These are phyloP conservation scores for Penicillium fimorum DNA, from an alignment of 495 filamentous ascomycete genomes.

Conservation along the genomic window DNA sequence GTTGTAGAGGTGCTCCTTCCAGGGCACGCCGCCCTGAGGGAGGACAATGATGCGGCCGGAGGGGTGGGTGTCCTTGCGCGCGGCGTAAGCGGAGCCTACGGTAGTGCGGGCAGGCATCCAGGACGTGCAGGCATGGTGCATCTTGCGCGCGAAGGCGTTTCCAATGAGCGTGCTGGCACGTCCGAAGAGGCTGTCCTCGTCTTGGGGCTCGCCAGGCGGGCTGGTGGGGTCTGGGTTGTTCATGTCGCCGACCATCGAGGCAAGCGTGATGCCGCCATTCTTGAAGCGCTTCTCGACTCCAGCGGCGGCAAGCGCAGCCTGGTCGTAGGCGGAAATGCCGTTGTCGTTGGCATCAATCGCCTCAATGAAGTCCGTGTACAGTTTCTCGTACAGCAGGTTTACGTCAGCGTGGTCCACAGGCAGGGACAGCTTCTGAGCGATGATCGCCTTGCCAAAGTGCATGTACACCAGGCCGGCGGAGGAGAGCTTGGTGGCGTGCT, in stretches of 20 bases:
- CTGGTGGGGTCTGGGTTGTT: slow-evolving; percentile 57
- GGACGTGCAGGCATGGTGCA: slow-evolving; percentile 52
- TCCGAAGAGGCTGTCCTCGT: slow-evolving; percentile 78
- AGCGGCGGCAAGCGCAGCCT: slow-evolving; percentile 57
- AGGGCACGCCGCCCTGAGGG: slow-evolving; percentile 71
- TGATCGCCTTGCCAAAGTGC: slow-evolving; percentile 85
- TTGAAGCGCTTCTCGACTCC: slow-evolving; percentile 76
- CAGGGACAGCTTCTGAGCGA: slow-evolving; percentile 65
- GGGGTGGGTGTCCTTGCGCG: slow-evolving; percentile 62
- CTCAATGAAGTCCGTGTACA: slow-evolving; percentile 93
- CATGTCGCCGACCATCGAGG: slow-evolving; percentile 77
- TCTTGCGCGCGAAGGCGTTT: slow-evolving; percentile 74
- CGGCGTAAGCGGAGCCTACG: slow-evolving; percentile 67
- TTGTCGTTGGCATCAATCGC: slow-evolving; percentile 98
- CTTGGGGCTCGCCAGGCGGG: slow-evolving; percentile 58
- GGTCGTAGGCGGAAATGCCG: slow-evolving; percentile 79
- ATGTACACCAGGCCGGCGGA: slow-evolving; percentile 92
- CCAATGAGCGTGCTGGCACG: slow-evolving; percentile 78
- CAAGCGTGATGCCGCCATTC: slow-evolving; percentile 76
- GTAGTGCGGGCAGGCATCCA: slow-evolving; percentile 88
- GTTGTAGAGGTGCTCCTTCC: slow-evolving; percentile 93
- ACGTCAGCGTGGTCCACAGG: slow-evolving; percentile 63
- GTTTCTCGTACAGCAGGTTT: slow-evolving; percentile 73
- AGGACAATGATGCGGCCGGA: slow-evolving; percentile 80
- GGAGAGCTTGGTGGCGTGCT: slow-evolving; percentile 79